Conservation (phyloP, 176 grass and related monocot genomes). For the Typha latifolia region DNA sequence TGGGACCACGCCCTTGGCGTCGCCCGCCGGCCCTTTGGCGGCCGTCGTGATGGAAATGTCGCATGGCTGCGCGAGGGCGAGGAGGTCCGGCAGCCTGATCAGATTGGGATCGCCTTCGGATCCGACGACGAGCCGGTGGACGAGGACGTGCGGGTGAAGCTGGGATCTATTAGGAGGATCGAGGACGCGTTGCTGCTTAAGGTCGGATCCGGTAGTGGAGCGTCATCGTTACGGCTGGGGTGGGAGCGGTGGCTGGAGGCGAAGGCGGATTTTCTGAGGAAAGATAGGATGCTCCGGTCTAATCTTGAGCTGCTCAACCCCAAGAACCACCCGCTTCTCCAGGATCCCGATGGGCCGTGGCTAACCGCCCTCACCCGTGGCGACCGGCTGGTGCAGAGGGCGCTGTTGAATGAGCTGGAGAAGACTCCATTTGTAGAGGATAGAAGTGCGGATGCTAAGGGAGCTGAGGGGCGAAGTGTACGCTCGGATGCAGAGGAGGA, state of each 20-base stretch:
- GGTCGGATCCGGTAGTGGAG: conserved; percentile 20
- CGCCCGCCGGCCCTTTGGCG: conserved; percentile 67
- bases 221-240: conserved; percentile 50
- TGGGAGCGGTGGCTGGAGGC: conserved; percentile 86
- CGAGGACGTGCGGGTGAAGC: conserved; percentile 63
- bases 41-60: background rate
- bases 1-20: conserved; percentile 81
- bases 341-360: conserved; percentile 75
- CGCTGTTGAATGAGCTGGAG: conserved; percentile 48
- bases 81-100: conserved; percentile 11
- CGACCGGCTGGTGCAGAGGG: conserved; percentile 57
- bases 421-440: conserved; percentile 15
- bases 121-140: conserved; percentile 85
- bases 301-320: conserved; percentile 79
- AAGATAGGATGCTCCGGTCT: conserved; percentile 80
- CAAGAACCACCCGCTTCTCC: conserved; percentile 86
- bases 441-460: conserved; percentile 10
- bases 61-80: background rate
- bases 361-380: conserved; percentile 57
- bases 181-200: conserved; percentile 87
- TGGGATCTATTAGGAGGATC: conserved; percentile 53
- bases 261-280: conserved; percentile 75
- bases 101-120: conserved; percentile 40
- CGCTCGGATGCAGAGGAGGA: conserved; percentile 23
- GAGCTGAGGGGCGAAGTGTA: conserved; percentile 32